Evolutionary conservation across 2,329 filamentous ascomycete genomes (phyloP), one percentile per base, ranked within the genome.

Genomic region (Cordyceps sp.): DNA sequence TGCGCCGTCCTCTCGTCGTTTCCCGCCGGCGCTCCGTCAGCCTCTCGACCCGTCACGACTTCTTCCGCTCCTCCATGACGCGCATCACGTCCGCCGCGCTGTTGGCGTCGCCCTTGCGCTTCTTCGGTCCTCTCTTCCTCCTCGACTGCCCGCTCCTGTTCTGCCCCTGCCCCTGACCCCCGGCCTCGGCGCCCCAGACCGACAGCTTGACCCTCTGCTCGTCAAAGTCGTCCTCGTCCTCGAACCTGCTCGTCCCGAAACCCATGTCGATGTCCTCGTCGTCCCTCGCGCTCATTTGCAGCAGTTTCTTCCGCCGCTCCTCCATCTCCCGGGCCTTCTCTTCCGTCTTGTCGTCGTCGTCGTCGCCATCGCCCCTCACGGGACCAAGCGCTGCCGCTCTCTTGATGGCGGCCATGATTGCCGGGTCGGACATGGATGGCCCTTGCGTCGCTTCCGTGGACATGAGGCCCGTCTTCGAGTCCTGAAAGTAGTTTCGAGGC

Each of bases 241-340:
- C 85, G 45, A 83, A 78, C 19, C 88, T 69, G 47, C 79, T 90
- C 15, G 76, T 82, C 22, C 90, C 90, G 47, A 98, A 96, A 37
- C 86, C 88, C 64, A 96, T 72, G 47, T 98, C 90, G 57, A 98
- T 69, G 55, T 98, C 88, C 35, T 88, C 76, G 30, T 85, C 73
- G 49, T 96, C 88, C 30, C 86, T 71, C 42, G 81, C 78, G 34
- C 75, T 72, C 37, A 67, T 67, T 43, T 76, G 63, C 6, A 94
- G 62, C 61, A 94, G 79, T 41, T 71, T 78, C 51, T 73, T 78
- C 32, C 77, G 71, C 7, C 78, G 75, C 31, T 75, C 74, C 39
- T 78, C 69, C 38, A 74, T 70, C 2, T 71, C 71, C 43, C 55
- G 59, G 5, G 61, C 60, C 32, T 58, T 59, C 37, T 57, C 45